Evolutionary conservation across 1,284 basidiomycete species (phyloP).

Genomic region (Laetiporus sulphureus): DNA sequence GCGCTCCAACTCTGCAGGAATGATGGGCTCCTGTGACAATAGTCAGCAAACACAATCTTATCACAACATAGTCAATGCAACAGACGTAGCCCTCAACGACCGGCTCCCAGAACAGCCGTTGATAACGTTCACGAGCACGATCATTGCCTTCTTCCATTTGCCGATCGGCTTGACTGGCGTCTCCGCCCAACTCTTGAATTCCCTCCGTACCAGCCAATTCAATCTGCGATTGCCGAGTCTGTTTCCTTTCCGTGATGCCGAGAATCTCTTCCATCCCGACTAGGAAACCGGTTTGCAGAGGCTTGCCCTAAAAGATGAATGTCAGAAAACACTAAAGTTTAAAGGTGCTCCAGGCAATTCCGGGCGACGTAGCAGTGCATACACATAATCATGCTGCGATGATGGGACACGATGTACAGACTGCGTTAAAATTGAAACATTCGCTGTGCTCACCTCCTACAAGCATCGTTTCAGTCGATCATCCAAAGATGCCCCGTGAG

Average conservation of each 20-base stretch:
- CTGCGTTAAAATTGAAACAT: no score
- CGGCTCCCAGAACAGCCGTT: slow-evolving; percentile 70
- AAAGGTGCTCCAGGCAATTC: no score
- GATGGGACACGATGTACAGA: no score
- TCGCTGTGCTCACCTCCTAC: no score
- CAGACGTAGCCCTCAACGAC: slow-evolving; percentile 57
- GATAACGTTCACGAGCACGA: slow-evolving; percentile 55
- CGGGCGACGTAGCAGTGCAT: no score
- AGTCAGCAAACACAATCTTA: slow-evolving; percentile 1
- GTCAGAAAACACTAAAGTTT: no score
- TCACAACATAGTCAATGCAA: slow-evolving; percentile 6
- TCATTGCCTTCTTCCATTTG: slow-evolving; percentile 46
- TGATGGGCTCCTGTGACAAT: slow-evolving; percentile 57
- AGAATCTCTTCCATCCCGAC: slow-evolving; percentile 64
- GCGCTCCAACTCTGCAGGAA: slow-evolving; percentile 43
- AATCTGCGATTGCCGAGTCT: slow-evolving; percentile 4
- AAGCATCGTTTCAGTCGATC: no score
- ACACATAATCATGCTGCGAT: no score
- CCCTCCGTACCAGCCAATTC: slow-evolving; percentile 2
- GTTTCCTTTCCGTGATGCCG: slow-evolving; percentile 31
- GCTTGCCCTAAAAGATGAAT: slow-evolving; percentile 36
- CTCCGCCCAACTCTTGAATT: slow-evolving; percentile 23
- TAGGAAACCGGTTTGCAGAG: slow-evolving; percentile 61
- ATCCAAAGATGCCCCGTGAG: no score
- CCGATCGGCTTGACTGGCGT: slow-evolving; percentile 51